These are phyloP conservation scores for Dioscorea alata DNA, from an alignment of 106 monocot species.

Conservation along the genomic window DNA sequence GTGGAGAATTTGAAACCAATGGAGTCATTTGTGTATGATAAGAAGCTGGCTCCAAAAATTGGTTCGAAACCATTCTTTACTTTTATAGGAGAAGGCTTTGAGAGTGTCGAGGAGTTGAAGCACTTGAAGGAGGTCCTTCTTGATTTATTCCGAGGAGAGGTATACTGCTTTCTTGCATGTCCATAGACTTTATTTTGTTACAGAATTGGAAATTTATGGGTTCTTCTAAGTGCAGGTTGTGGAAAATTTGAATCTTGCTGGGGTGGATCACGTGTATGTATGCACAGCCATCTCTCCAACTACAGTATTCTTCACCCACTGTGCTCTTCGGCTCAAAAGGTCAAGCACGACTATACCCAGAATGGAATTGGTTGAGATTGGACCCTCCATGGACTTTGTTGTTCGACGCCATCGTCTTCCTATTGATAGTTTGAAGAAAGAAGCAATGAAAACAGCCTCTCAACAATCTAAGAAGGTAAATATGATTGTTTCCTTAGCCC, in stretches of 20 bases:
- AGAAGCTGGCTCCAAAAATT: constrained; percentile 58
- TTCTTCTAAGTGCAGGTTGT: constrained; percentile 50
- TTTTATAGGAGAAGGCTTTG: constrained; percentile 89
- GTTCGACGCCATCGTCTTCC: constrained; percentile 80
- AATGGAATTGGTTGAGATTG: constrained; percentile 87
- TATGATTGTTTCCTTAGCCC: background rate
- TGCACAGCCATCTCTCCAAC: constrained; percentile 69
- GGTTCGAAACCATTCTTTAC: constrained; percentile 91
- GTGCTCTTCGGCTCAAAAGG: constrained; percentile 76
- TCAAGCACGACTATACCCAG: constrained; percentile 75
- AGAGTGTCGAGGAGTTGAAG: constrained; percentile 78
- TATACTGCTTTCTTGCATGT: constrained; percentile 1
- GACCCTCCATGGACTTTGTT: constrained; percentile 94
- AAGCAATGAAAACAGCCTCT: constrained; percentile 68
- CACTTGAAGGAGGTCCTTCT: constrained; percentile 97
- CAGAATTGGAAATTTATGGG: background rate
- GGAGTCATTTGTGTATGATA: constrained; percentile 75
- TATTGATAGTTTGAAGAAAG: constrained; percentile 63
- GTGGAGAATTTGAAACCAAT: constrained; percentile 79
- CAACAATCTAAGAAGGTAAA: constrained; percentile 44
- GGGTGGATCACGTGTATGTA: constrained; percentile 74
- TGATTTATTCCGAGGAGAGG: constrained; percentile 93
- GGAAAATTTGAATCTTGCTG: constrained; percentile 83
- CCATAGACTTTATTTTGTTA: background rate
- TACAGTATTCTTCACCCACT: constrained; percentile 65